These are phyloP conservation scores for Baudoinia panamericana DNA, from an alignment of 495 filamentous ascomycete genomes.

Conservation along the genomic window DNA sequence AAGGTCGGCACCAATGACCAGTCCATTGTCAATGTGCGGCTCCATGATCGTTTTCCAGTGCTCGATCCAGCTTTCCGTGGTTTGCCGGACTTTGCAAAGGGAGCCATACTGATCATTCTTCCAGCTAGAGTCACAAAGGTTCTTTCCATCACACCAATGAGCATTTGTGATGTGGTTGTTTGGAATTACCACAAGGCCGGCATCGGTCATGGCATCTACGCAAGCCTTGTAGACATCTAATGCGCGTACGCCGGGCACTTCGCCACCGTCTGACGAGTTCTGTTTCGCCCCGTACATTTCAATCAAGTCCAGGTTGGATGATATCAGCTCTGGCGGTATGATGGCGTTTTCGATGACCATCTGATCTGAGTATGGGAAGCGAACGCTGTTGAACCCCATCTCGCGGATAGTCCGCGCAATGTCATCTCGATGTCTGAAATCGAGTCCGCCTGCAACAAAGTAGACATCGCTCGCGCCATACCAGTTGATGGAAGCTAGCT, in stretches of 20 bases:
- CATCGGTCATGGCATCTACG: conserved; percentile 41
- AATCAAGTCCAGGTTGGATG: conserved; percentile 42
- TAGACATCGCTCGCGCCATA: conserved; percentile 48
- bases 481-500: conserved; percentile 49
- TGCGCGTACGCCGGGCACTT: conserved; percentile 29
- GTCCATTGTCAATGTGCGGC: conserved; percentile 36
- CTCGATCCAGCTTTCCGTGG: conserved; percentile 44
- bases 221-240: conserved; percentile 43
- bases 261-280: background rate
- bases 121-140: conserved; percentile 48
- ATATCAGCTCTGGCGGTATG: conserved; percentile 35
- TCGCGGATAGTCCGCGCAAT: conserved; percentile 40
- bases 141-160: conserved; percentile 47
- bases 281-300: conserved; percentile 3
- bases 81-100: conserved; percentile 42
- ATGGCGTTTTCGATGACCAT: conserved; percentile 42
- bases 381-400: conserved; percentile 52
- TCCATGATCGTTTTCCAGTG: conserved; percentile 48
- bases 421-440: conserved; percentile 41
- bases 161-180: conserved; percentile 52
- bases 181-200: conserved; percentile 44
- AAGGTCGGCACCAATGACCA: conserved; percentile 46
- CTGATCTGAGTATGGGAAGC: conserved; percentile 49
- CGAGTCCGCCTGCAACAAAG: conserved; percentile 48
- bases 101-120: conserved; percentile 41